Evolutionary conservation across 495 filamentous ascomycete genomes (phyloP).

Genomic region (Aspergillus taichungensis): DNA sequence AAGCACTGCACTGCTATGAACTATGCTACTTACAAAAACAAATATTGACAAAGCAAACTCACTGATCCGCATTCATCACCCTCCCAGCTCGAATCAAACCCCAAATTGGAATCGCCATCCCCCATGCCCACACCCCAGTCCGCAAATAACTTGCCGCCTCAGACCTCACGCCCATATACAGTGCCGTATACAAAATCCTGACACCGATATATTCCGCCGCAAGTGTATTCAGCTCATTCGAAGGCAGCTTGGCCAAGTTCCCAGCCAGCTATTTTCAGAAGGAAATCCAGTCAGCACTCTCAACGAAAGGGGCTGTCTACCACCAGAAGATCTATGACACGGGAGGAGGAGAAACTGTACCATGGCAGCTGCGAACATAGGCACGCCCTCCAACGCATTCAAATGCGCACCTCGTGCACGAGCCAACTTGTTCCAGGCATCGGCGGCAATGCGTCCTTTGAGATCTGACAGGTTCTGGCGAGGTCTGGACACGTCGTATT

Average conservation of each 20-base stretch:
- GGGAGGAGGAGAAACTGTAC: constrained; percentile 1
- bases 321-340: too few relatives aligned
- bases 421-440: constrained; percentile 19
- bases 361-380: constrained; percentile 22
- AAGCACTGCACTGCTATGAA: too few relatives aligned
- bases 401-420: constrained; percentile 18
- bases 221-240: constrained; percentile 16
- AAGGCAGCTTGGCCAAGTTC: constrained; percentile 18
- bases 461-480: constrained; percentile 20
- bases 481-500: constrained; percentile 7
- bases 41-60: too few relatives aligned
- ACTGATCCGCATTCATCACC: constrained; percentile 1
- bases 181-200: constrained; percentile 15
- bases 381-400: constrained; percentile 21
- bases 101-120: constrained; percentile 19
- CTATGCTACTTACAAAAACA: too few relatives aligned
- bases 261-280: constrained; percentile 12
- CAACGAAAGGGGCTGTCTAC: too few relatives aligned
- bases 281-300: too few relatives aligned
- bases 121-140: constrained; percentile 21
- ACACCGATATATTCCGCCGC: constrained; percentile 16
- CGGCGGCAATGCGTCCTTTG: constrained; percentile 12
- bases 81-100: constrained; percentile 14
- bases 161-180: constrained; percentile 18
- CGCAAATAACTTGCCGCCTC: constrained; percentile 17